Percentiles rank a stretch among this genome's conserved stretches.
Evolutionary conservation across 2,329 filamentous ascomycete species (phyloP).

Genomic region (Fusarium luffae): DNA sequence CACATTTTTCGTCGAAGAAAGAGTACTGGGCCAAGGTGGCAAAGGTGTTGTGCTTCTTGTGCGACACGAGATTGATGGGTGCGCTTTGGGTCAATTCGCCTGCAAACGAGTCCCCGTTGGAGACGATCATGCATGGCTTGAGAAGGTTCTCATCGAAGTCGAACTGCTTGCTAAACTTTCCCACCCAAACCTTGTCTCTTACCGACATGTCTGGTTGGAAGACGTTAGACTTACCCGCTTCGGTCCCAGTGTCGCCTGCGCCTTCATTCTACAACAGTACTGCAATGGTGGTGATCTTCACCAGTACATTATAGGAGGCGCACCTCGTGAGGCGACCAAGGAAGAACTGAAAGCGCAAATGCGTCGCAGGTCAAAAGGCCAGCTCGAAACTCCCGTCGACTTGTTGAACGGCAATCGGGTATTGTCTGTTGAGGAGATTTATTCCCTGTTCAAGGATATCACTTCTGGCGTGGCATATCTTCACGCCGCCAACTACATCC

Average conservation of each 20-base stretch:
- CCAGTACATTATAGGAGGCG: slow-evolving; percentile 81
- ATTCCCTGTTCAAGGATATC: slow-evolving; percentile 95
- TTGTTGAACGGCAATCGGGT: slow-evolving; percentile 55
- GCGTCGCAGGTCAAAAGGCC: slow-evolving; percentile 82
- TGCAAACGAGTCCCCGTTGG: slow-evolving; percentile 97
- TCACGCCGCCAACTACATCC: slow-evolving; percentile 91
- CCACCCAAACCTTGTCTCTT: slow-evolving; percentile 95
- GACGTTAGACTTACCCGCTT: slow-evolving; percentile 86
- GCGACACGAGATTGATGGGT: slow-evolving; percentile 89
- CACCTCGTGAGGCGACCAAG: slow-evolving; percentile 73
- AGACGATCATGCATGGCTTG: slow-evolving; percentile 93
- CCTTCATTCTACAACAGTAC: slow-evolving; percentile 97
- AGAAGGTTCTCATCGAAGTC: slow-evolving; percentile 93
- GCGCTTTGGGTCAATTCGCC: slow-evolving; percentile 88
- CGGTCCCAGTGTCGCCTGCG: slow-evolving; percentile 90
- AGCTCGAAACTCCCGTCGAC: slow-evolving; percentile 71
- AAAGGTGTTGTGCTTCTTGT: slow-evolving; percentile 97
- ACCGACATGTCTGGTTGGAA: slow-evolving; percentile 97
- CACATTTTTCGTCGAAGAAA: slow-evolving; percentile 91
- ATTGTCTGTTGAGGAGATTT: slow-evolving; percentile 87
- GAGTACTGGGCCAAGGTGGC: slow-evolving; percentile 86
- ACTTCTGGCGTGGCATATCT: slow-evolving; percentile 91
- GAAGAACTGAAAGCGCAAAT: slow-evolving; percentile 91
- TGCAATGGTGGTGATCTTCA: slow-evolving; percentile 95
- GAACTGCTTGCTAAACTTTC: slow-evolving; percentile 91